phyloP scores from a whole-genome alignment of 352 stramenopile species.

The Phytophthora fragariaefolia region DNA sequence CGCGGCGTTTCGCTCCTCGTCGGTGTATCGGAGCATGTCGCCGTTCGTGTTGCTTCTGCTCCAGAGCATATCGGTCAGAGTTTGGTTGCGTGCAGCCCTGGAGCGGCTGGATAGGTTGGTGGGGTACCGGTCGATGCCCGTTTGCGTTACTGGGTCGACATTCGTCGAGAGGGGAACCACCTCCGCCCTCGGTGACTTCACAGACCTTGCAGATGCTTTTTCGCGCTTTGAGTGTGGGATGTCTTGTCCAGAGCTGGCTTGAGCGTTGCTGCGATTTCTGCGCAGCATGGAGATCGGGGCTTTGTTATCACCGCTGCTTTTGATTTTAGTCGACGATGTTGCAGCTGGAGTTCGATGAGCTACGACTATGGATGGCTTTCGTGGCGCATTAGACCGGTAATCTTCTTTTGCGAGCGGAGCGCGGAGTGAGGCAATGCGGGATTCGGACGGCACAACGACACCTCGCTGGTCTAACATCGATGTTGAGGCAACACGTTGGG shows the following conservation, averaged over 20 bases:
- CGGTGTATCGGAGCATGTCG: constrained; percentile 1
- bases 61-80: constrained; percentile 17
- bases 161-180: neutral
- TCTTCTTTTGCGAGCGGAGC: neutral
- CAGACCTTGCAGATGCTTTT: neutral
- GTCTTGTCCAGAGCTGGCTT: neutral
- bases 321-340: neutral
- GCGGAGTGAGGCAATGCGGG: neutral
- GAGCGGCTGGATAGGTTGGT: constrained; percentile 11
- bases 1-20: neutral
- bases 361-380: neutral
- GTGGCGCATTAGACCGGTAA: neutral
- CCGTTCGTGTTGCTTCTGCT: constrained; percentile 15
- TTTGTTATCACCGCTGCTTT: neutral
- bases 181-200: neutral
- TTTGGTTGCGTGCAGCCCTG: constrained; percentile 3
- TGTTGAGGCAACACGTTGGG: neutral
- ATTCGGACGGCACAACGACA: neutral
- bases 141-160: neutral
- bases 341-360: neutral
- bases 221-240: neutral
- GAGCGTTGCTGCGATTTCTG: neutral
- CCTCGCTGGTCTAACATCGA: neutral
- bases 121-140: constrained; percentile 1
- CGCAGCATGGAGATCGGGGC: neutral